Percentiles rank a stretch among this genome's conserved stretches.
phyloP scores from a whole-genome alignment of 805 yeast species.

The Jamesozyma piceae region DNA sequence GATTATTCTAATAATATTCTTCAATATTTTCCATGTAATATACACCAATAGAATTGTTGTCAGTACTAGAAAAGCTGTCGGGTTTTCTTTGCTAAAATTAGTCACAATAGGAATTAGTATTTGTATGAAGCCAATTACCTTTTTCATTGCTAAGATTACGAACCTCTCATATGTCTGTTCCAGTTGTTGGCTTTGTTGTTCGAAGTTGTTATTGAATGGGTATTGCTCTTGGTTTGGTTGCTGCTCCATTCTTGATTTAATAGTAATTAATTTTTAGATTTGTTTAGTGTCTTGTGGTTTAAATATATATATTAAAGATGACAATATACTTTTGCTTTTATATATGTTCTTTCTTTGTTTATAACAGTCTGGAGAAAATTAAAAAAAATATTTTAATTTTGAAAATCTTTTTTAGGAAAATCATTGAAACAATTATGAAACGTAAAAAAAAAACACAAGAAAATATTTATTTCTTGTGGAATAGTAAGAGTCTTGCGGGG shows the following conservation, averaged over 20 bases:
- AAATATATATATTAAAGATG: no score
- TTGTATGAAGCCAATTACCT: conserved; percentile 12
- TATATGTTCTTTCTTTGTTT: background rate
- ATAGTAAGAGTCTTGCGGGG: no score
- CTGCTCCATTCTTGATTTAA: no score
- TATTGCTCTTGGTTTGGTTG: no score
- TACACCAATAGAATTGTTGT: conserved; percentile 15
- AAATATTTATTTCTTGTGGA: no score
- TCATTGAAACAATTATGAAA: no score
- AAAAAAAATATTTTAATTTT: no score
- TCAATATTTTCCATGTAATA: conserved; percentile 22
- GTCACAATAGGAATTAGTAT: conserved; percentile 12
- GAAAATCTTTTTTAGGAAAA: no score
- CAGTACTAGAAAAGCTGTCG: conserved; percentile 22
- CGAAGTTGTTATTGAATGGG: no score
- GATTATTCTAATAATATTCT: conserved; percentile 24
- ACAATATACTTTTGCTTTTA: background rate
- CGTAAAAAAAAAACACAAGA: no score
- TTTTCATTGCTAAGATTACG: conserved; percentile 3
- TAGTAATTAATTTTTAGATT: no score
- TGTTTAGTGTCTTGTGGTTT: background rate
- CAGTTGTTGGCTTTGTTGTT: conserved; percentile 1
- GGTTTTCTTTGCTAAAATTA: conserved; percentile 25
- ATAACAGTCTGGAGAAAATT: no score
- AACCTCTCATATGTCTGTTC: conserved; percentile 5